Percentiles rank a stretch among this genome's conserved stretches.
Conservation (phyloP, 768 basidiomycete genomes). For the Naganishia vishniacii region DNA sequence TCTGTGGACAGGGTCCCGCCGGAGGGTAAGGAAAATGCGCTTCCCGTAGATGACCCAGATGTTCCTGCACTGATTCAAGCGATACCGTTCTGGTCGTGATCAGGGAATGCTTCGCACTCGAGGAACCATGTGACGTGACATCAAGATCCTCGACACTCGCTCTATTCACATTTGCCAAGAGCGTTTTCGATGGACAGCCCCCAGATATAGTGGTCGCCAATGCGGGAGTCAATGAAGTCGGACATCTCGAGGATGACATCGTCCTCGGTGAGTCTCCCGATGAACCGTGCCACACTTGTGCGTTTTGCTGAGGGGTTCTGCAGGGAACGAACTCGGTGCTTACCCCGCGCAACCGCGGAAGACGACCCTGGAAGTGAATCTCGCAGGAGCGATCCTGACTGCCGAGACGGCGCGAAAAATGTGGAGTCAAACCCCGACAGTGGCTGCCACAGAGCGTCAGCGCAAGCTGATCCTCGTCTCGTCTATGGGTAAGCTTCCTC, state of each 20-base stretch:
- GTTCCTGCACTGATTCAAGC: background rate
- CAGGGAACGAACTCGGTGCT: conserved; percentile 1
- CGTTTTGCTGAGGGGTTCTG: background rate
- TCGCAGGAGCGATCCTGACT: conserved; percentile 23
- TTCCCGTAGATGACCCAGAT: too few relatives aligned
- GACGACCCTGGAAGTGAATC: conserved; percentile 24
- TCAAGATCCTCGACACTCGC: background rate
- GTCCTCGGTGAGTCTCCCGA: conserved; percentile 2
- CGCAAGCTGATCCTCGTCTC: conserved; percentile 21
- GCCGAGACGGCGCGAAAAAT: conserved; percentile 5
- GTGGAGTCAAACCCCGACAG: background rate
- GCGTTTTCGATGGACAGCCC: background rate
- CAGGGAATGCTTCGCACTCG: conserved; percentile 8
- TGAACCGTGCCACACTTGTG: background rate
- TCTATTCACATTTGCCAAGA: conserved; percentile 9
- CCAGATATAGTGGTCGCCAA: conserved; percentile 29
- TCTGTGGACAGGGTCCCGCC: conserved; percentile 1
- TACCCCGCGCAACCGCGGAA: conserved; percentile 10
- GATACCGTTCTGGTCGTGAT: background rate
- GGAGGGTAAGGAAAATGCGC: background rate
- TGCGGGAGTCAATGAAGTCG: conserved; percentile 27
- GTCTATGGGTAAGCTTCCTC: conserved; percentile 24
- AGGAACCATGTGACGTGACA: conserved; percentile 11
- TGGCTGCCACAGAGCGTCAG: background rate
- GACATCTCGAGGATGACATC: conserved; percentile 14